Base-by-base conservation (phyloP, 768 basidiomycete genomes). In the Lentinula detonsa region DNA sequence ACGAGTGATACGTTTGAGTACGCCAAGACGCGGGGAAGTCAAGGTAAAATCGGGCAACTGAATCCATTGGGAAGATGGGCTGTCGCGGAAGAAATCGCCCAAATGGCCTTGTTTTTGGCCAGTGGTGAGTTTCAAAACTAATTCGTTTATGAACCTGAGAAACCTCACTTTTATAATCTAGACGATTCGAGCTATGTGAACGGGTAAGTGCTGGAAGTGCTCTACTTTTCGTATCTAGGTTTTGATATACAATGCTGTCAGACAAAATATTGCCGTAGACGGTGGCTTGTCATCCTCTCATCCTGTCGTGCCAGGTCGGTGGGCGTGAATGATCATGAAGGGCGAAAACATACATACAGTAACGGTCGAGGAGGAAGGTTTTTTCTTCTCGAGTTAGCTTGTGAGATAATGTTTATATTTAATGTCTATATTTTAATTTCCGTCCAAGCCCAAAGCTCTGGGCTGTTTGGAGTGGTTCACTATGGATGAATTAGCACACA, bases 101-200 rank as follows among this genome's bases (percentile, higher is more conserved):
- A 89, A 62, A 86, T 83, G 54, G 91, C 88, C 0, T 74, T 94
- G 21, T 97, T 95, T 77, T 77, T 97, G 42, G 94, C 93, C 11
- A 93, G 91, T 48, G 93, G 93, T 92, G 67, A 70, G 33, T 42
- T 13, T n/a, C n/a, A 8, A 8, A 23, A 23, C 15, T 18, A 6
- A 10, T 42, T 5, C 21, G 10, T 28, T 11, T 15, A 28, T 6
- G 23, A 28, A 6, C 23, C 28, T 23, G 4, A 28, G 37, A n/a
- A n/a, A 15, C 21, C 51, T 53, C 16, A 11, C 61, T 63, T 54
- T 61, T 60, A 63, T 60, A 46, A 66, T 43, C 21, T 21, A 93
- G 93, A 94, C 66, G 91, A 93, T 64, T 87, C 92, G 1, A 94
- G 92, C 73, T 95, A 94, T 72, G 85, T 98, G 60, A 97, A 95